Conservation (phyloP, 75 land plant genomes). For the Isoetes taiwanensis region DNA sequence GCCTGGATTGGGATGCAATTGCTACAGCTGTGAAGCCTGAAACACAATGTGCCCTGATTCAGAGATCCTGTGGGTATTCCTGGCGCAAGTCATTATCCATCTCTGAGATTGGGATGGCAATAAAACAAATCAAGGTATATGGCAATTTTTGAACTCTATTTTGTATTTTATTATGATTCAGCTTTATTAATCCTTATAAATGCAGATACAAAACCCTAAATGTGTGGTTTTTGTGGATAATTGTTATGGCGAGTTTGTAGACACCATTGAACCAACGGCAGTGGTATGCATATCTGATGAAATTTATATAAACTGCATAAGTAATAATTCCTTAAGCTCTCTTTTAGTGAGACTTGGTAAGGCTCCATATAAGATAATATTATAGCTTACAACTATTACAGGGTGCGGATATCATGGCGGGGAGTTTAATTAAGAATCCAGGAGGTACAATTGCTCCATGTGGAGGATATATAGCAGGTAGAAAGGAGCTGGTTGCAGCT, state of each 20-base stretch:
- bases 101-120: slow-evolving; percentile 55
- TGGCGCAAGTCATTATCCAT: slow-evolving; percentile 79
- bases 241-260: slow-evolving; percentile 98
- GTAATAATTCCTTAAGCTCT: too few species aligned
- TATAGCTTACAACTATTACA: too few species aligned
- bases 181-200: not conserved
- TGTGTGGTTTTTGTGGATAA: slow-evolving; percentile 95
- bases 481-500: slow-evolving; percentile 52
- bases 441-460: slow-evolving; percentile 96
- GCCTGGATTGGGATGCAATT: slow-evolving; percentile 72
- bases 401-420: slow-evolving; percentile 98
- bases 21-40: slow-evolving; percentile 43
- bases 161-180: not conserved
- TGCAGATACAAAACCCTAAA: slow-evolving; percentile 63
- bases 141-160: not conserved
- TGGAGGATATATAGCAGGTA: slow-evolving; percentile 96
- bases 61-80: slow-evolving; percentile 91
- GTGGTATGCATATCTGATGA: too few species aligned
- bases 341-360: too few species aligned
- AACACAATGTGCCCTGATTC: slow-evolving; percentile 89
- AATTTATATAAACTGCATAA: too few species aligned
- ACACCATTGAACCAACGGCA: slow-evolving; percentile 68
- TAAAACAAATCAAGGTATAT: slow-evolving; percentile 60
- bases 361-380: too few species aligned
- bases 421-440: slow-evolving; percentile 91